These are phyloP conservation scores for Afroboletus lepidellus DNA, from an alignment of 1,284 basidiomycete genomes.

Conservation along the genomic window DNA sequence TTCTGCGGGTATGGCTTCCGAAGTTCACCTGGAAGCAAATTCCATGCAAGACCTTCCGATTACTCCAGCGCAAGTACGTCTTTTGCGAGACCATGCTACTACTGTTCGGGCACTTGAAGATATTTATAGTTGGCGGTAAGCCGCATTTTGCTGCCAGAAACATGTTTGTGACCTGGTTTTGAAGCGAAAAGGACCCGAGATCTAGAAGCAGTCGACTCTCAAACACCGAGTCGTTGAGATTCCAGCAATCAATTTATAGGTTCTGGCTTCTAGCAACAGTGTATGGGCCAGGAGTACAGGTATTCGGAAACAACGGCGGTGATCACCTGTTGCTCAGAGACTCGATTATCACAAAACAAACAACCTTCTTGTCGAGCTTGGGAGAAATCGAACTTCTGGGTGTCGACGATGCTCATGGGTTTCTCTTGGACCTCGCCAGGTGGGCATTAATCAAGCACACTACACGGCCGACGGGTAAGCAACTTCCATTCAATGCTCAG, in stretches of 20 bases:
- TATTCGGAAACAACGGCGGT: neutral
- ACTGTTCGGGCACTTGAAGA: conserved; percentile 31
- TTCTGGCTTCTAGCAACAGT: conserved; percentile 29
- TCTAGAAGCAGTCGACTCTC: conserved; percentile 29
- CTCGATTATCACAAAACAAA: conserved; percentile 7
- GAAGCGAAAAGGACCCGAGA: conserved; percentile 34
- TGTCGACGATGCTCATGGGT: conserved; percentile 14
- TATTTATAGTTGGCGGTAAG: conserved; percentile 39
- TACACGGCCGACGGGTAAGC: conserved; percentile 1
- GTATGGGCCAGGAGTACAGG: conserved; percentile 8
- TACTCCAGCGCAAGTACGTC: conserved; percentile 10
- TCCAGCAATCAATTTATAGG: conserved; percentile 36
- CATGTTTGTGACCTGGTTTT: neutral
- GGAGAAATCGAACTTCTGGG: conserved; percentile 11
- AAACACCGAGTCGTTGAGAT: conserved; percentile 29
- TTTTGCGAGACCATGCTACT: conserved; percentile 21
- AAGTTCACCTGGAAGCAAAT: conserved; percentile 1
- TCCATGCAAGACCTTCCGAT: conserved; percentile 4
- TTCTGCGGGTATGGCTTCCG: neutral
- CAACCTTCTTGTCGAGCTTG: conserved; percentile 8
- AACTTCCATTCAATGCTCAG: neutral
- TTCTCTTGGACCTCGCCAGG: conserved; percentile 20
- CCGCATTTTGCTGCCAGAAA: neutral
- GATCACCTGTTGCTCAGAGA: conserved; percentile 3
- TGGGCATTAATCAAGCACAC: conserved; percentile 11